These are phyloP conservation scores for Aspergillus sp. DNA, from an alignment of 2,329 filamentous ascomycete genomes.

Conservation along the genomic window DNA sequence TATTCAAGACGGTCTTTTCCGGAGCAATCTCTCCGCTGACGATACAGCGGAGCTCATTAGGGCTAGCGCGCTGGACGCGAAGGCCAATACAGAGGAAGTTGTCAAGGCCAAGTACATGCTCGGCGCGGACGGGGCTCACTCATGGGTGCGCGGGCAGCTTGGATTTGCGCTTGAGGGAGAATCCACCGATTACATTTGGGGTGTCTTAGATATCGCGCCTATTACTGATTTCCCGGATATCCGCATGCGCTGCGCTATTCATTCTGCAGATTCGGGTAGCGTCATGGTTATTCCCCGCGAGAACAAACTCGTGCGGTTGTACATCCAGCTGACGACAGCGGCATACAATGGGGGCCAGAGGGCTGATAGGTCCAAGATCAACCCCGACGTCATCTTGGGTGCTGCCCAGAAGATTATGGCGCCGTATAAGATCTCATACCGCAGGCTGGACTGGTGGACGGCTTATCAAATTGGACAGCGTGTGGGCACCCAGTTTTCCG, in stretches of 20 bases:
- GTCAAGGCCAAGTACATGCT: constrained; percentile 62
- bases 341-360: constrained; percentile 46
- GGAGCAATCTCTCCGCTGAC: constrained; percentile 52
- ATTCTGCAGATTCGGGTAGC: constrained; percentile 56
- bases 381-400: constrained; percentile 61
- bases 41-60: too few relatives aligned
- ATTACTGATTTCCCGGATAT: constrained; percentile 61
- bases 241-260: constrained; percentile 58
- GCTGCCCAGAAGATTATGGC: constrained; percentile 64
- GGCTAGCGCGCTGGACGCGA: not conserved
- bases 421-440: constrained; percentile 66
- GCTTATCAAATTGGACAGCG: constrained; percentile 69
- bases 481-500: constrained; percentile 58
- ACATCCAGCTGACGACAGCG: constrained; percentile 60
- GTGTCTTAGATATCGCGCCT: constrained; percentile 51
- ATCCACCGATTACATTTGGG: constrained; percentile 42
- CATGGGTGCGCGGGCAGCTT: constrained; percentile 60
- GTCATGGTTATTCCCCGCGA: constrained; percentile 67
- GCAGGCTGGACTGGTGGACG: constrained; percentile 67
- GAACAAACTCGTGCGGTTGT: constrained; percentile 62
- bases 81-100: constrained; percentile 31
- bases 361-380: constrained; percentile 62
- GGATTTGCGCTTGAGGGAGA: constrained; percentile 58
- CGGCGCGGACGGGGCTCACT: constrained; percentile 66
- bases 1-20: constrained; percentile 57